A percentile compares a stretch with the other conserved stretches of the same genome.
phyloP scores from a whole-genome alignment of 345 rosid species.

The Linum trigynum region DNA sequence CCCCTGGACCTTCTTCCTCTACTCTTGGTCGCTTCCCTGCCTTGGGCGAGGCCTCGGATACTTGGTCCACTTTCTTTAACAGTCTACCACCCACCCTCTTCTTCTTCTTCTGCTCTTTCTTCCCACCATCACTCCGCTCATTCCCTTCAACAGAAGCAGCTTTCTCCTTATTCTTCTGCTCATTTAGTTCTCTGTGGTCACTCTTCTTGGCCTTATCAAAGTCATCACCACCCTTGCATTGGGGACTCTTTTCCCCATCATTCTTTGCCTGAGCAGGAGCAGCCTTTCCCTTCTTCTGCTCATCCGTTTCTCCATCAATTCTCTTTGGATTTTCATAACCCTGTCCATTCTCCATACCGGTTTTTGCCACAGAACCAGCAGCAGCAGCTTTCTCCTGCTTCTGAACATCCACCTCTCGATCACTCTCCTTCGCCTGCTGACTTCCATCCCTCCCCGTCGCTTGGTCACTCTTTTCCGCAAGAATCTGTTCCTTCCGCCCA shows the following conservation, averaged over 20 bases:
- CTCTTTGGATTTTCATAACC: too few relatives aligned
- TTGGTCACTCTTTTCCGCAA: not conserved
- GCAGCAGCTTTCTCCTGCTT: not conserved
- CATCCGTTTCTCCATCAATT: not conserved
- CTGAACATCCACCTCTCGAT: not conserved
- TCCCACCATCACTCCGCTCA: not conserved
- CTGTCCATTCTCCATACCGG: not conserved
- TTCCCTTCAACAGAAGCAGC: not conserved
- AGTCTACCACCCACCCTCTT: not conserved
- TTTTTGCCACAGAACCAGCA: not conserved
- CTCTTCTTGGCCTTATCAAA: too few relatives aligned
- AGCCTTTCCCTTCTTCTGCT: not conserved
- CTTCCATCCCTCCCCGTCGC: too few relatives aligned
- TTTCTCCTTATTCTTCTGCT: not conserved
- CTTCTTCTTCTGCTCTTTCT: not conserved
- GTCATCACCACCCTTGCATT: not conserved
- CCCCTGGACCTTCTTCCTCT: not conserved
- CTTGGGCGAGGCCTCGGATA: not conserved
- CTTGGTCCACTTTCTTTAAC: not conserved
- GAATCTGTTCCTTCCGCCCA: too few relatives aligned
- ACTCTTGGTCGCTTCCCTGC: not conserved
- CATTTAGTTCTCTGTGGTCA: too few relatives aligned
- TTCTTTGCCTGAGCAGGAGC: not conserved
- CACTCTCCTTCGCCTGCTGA: not conserved
- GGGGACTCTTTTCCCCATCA: not conserved